A percentile compares a stretch with the other conserved stretches of the same genome.
Evolutionary conservation across 2,329 filamentous ascomycete genomes (phyloP).

Genomic region (Aspergillus sp.): DNA sequence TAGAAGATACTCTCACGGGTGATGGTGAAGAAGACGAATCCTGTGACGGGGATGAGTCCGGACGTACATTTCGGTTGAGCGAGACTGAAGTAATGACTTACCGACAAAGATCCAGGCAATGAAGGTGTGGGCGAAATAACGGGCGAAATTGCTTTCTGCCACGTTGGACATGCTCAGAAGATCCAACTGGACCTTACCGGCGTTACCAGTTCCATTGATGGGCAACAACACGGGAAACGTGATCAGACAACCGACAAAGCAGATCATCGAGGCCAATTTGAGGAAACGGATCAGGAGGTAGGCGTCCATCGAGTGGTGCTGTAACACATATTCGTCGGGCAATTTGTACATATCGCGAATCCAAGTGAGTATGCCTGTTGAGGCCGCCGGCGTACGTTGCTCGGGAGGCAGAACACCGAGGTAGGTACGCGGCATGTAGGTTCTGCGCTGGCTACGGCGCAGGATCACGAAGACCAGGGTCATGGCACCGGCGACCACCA

Average conservation of each 20-base stretch:
- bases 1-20: constrained; percentile 87
- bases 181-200: constrained; percentile 65
- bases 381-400: constrained; percentile 59
- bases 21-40: constrained; percentile 84
- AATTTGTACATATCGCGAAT: constrained; percentile 64
- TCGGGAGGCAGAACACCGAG: constrained; percentile 51
- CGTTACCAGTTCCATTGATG: constrained; percentile 80
- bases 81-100: constrained; percentile 20
- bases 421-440: constrained; percentile 57
- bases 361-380: constrained; percentile 66
- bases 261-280: constrained; percentile 73
- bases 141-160: constrained; percentile 52
- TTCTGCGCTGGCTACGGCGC: constrained; percentile 48
- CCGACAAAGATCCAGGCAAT: constrained; percentile 78
- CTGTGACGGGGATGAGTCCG: constrained; percentile 22
- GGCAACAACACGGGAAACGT: constrained; percentile 90
- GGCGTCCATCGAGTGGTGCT: constrained; percentile 88
- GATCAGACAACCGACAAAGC: constrained; percentile 77
- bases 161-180: constrained; percentile 79
- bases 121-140: constrained; percentile 79
- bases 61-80: neutral
- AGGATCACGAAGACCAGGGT: constrained; percentile 52
- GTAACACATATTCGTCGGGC: constrained; percentile 75
- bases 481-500: constrained; percentile 46
- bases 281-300: constrained; percentile 89